Percentiles rank a stretch among this genome's conserved stretches.
phyloP scores from a whole-genome alignment of 495 filamentous ascomycete genomes.

The Barbatosphaeria neglecta region DNA sequence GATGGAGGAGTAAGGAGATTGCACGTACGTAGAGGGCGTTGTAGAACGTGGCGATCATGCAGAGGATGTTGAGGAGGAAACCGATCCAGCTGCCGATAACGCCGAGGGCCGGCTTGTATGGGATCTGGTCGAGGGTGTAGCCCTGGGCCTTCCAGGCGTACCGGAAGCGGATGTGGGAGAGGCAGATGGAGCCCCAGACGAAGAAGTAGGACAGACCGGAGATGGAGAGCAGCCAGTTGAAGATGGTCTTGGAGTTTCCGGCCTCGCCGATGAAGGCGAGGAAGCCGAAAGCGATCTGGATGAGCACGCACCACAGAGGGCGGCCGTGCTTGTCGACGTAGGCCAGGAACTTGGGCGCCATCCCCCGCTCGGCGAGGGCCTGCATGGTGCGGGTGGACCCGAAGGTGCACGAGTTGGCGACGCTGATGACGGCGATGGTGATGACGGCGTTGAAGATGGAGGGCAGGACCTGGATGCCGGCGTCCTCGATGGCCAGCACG shows the following conservation, averaged over 20 bases:
- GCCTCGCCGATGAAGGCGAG: conserved; percentile 22
- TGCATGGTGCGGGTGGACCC: conserved; percentile 54
- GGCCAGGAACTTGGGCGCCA: conserved; percentile 45
- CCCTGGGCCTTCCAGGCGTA: conserved; percentile 38
- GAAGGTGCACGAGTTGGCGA: conserved; percentile 53
- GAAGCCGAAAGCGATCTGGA: conserved; percentile 39
- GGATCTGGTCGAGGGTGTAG: conserved; percentile 36
- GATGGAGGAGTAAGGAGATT: too few relatives aligned
- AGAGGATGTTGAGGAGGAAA: conserved; percentile 43
- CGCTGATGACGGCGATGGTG: conserved; percentile 44
- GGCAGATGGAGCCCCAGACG: conserved; percentile 58
- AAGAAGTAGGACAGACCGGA: conserved; percentile 58
- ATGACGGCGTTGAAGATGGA: conserved; percentile 64
- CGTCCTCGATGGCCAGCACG: conserved; percentile 53
- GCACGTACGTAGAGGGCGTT: conserved; percentile 30
- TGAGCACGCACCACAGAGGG: conserved; percentile 39
- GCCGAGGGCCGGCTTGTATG: conserved; percentile 43
- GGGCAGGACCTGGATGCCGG: conserved; percentile 53
- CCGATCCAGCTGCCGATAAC: conserved; percentile 52
- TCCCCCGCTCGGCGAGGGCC: conserved; percentile 42
- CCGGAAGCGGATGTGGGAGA: conserved; percentile 68
- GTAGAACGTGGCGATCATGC: conserved; percentile 50
- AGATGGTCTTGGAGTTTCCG: conserved; percentile 18
- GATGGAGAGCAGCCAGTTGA: conserved; percentile 57
- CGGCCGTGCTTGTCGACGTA: conserved; percentile 49